Base-by-base conservation (phyloP, 371 early-diverging fungal species). In the Mortierella sp. region DNA sequence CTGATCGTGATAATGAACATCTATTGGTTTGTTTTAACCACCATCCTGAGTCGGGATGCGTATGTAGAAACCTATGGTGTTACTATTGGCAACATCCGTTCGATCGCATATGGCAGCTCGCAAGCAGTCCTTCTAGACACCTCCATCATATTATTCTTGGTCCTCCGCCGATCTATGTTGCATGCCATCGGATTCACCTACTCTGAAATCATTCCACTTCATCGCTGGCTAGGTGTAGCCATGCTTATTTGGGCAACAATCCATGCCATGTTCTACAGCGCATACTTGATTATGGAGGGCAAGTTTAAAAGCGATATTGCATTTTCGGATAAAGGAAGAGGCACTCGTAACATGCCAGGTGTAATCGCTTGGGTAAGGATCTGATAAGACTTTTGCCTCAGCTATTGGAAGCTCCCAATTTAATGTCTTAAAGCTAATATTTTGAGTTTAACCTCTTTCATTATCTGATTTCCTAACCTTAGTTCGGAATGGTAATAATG, bases 211-310 rank as follows among this genome's bases (percentile, higher is more conserved):
- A 58, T 76, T 28, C 80, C 80, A 4, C 51, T 80, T 9, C 80
- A 80, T 53, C 70, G 80, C 43, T 80, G 80, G 80, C 64, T 80
- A 28, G 80, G 80, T 34, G 80, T 74, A 9, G 64, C 71, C 19
- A 80, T 80, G 61, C 65, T 74, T 8, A 26, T 61, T 32, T 80
- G 80, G 80, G 55, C 70, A 8, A 70, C 68, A 8, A 40, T 74
- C 57, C 80, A 80, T 45, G 67, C 63, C 19, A 13, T 23, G 23
- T 67, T 67, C 17, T 80, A 80, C 59, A 51, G 68, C 56, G 68
- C 43, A 53, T 74, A 28, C 29, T 58, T 66, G 35, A 56, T 53
- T 5, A 26, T 42, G 35, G 60, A 61, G 19, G 64, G 63, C 15
- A 56, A 42, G 1, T 55, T 73, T 31, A 12, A 5, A 19, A 49